phyloP scores from a whole-genome alignment of 2,329 filamentous ascomycete genomes.

The Nakataea oryzae region DNA sequence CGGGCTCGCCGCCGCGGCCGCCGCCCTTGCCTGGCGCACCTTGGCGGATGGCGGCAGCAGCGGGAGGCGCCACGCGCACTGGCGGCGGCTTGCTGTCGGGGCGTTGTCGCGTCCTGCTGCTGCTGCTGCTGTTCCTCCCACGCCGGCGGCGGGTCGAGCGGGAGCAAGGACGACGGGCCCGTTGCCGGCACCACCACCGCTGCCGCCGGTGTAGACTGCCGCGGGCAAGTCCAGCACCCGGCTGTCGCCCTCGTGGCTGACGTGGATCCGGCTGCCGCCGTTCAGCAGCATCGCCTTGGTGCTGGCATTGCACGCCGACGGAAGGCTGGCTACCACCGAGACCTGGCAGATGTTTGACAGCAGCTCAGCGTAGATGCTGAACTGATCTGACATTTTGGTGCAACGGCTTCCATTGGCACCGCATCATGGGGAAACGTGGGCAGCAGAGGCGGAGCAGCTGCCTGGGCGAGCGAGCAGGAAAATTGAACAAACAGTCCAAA shows the following conservation, averaged over 20 bases:
- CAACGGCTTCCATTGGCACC: constrained; percentile 8
- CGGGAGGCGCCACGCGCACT: constrained; percentile 42
- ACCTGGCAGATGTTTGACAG: constrained; percentile 55
- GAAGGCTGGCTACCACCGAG: constrained; percentile 43
- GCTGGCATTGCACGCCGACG: constrained; percentile 27
- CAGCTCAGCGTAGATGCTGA: constrained; percentile 50
- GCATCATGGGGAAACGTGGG: neutral
- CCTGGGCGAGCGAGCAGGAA: too few relatives aligned
- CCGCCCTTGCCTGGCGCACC: constrained; percentile 10
- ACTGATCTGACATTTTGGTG: constrained; percentile 5
- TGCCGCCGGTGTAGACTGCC: constrained; percentile 18
- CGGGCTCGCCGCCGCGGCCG: constrained; percentile 14
- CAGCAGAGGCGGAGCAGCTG: neutral
- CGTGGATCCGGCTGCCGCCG: constrained; percentile 31
- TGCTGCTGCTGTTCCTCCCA: constrained; percentile 7
- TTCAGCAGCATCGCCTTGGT: constrained; percentile 32
- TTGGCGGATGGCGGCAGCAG: neutral
- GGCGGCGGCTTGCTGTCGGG: neutral
- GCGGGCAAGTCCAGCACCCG: constrained; percentile 31
- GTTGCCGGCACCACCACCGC: constrained; percentile 24
- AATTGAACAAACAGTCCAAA: too few relatives aligned
- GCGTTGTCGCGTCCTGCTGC: constrained; percentile 12
- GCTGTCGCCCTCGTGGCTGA: constrained; percentile 33
- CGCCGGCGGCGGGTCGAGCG: too few relatives aligned
- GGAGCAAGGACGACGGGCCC: constrained; percentile 4